A percentile compares a stretch with the other conserved stretches of the same genome.
These are phyloP conservation scores for Nothophytophthora sp. DNA, from an alignment of 352 stramenopile genomes.

Conservation along the genomic window DNA sequence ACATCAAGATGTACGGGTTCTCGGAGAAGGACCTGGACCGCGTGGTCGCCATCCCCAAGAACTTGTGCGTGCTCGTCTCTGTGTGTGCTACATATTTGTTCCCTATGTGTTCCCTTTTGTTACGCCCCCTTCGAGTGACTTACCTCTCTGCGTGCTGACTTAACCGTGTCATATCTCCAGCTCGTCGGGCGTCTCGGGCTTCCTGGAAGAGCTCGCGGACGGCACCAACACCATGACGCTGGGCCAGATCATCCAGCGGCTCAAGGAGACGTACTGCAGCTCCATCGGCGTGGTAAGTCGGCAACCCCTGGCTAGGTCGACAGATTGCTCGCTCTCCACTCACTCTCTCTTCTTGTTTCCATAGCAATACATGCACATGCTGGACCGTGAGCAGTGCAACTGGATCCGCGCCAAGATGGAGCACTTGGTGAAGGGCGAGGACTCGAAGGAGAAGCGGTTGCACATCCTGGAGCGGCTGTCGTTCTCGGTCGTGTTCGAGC, in stretches of 20 bases:
- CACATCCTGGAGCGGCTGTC: slow-evolving; percentile 97
- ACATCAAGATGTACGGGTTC: slow-evolving; percentile 94
- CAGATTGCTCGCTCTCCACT: background rate
- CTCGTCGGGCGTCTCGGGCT: slow-evolving; percentile 87
- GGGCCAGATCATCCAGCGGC: slow-evolving; percentile 92
- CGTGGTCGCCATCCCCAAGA: slow-evolving; percentile 85
- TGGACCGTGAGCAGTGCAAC: slow-evolving; percentile 96
- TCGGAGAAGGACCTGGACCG: slow-evolving; percentile 88
- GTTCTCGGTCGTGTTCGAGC: slow-evolving; percentile 99
- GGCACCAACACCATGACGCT: slow-evolving; percentile 90
- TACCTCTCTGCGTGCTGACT: background rate
- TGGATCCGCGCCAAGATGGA: slow-evolving; percentile 95
- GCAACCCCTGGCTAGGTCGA: background rate
- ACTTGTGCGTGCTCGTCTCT: slow-evolving; percentile 60
- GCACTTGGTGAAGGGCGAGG: slow-evolving; percentile 66
- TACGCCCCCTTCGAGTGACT: background rate
- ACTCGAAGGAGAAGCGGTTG: slow-evolving; percentile 93
- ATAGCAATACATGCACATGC: slow-evolving; percentile 99
- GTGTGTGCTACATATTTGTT: slow-evolving; percentile 4
- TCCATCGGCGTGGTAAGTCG: slow-evolving; percentile 91
- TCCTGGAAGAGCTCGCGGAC: slow-evolving; percentile 82
- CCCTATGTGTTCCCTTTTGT: slow-evolving; percentile 11
- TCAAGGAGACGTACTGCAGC: slow-evolving; percentile 97
- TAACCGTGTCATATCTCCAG: slow-evolving; percentile 27
- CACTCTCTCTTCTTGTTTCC: slow-evolving; percentile 4